Evolutionary conservation across 495 filamentous ascomycete genomes (phyloP).

Genomic region (Penicillium macrosclerotiorum): DNA sequence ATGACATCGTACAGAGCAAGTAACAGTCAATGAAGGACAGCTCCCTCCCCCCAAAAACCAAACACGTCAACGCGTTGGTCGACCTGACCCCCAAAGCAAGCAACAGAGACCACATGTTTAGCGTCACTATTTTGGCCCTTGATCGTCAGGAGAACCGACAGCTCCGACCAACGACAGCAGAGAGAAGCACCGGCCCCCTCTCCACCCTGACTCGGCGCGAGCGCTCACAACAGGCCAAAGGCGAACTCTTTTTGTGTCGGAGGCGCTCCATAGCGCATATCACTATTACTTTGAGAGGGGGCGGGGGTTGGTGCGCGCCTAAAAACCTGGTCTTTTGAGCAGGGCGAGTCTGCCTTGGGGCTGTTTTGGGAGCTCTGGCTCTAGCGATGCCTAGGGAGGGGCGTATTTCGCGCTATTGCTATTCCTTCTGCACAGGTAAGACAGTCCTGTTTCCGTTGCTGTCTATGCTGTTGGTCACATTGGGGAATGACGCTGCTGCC

Average conservation of each 20-base stretch:
- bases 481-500: not conserved
- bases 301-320: not conserved
- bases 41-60: too few species aligned
- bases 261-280: slow-evolving; percentile 10
- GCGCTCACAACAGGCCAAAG: slow-evolving; percentile 3
- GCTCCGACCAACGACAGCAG: not conserved
- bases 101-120: slow-evolving; percentile 6
- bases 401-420: not conserved
- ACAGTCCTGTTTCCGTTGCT: not conserved
- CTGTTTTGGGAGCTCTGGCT: too few species aligned
- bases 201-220: slow-evolving; percentile 7
- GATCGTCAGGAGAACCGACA: slow-evolving; percentile 26
- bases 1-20: not conserved
- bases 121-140: slow-evolving; percentile 3
- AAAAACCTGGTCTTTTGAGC: slow-evolving; percentile 3
- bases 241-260: slow-evolving; percentile 6
- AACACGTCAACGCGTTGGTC: not conserved
- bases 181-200: not conserved
- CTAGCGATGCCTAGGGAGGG: too few species aligned
- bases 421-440: not conserved
- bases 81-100: not conserved
- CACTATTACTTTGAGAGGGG: slow-evolving; percentile 2
- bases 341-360: not conserved
- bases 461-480: not conserved
- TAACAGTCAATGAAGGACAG: not conserved